Conservation (phyloP, 805 yeast species). For the Yarrowia phangngaensis region DNA sequence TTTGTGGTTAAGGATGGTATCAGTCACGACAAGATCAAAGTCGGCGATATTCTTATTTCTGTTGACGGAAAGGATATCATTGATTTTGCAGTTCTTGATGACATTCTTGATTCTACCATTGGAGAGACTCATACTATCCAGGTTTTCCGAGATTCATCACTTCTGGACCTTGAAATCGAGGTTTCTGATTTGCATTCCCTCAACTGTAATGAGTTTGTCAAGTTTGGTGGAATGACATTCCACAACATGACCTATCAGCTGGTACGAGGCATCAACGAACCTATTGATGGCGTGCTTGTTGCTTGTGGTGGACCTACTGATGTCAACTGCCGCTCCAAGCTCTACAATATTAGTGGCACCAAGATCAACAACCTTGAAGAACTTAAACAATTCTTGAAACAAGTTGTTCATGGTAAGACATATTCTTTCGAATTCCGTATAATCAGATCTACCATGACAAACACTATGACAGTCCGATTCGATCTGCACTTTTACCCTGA, state of each 20-base stretch:
- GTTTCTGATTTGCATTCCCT: constrained; percentile 77
- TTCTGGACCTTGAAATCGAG: constrained; percentile 47
- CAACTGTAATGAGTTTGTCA: constrained; percentile 75
- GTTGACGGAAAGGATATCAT: constrained; percentile 64
- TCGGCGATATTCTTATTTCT: constrained; percentile 79
- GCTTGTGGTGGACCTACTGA: constrained; percentile 54
- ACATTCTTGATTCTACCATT: constrained; percentile 67
- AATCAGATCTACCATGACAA: background rate
- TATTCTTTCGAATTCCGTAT: constrained; percentile 6
- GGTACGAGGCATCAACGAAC: constrained; percentile 78
- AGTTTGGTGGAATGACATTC: constrained; percentile 82
- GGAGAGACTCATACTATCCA: constrained; percentile 54
- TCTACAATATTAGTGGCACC: constrained; percentile 29
- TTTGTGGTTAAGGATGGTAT: constrained; percentile 81
- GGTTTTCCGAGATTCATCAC: constrained; percentile 71
- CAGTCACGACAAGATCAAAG: constrained; percentile 64
- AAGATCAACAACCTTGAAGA: background rate
- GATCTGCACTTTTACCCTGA: constrained; percentile 23
- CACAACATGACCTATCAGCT: constrained; percentile 82
- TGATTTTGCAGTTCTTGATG: constrained; percentile 74
- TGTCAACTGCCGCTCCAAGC: constrained; percentile 59
- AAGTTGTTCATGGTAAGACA: constrained; percentile 1
- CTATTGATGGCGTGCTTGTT: constrained; percentile 72
- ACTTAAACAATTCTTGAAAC: background rate
- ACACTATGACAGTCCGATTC: constrained; percentile 12